Evolutionary conservation across 164 flowering plant species (phyloP).

Genomic region (Platanus orientalis): DNA sequence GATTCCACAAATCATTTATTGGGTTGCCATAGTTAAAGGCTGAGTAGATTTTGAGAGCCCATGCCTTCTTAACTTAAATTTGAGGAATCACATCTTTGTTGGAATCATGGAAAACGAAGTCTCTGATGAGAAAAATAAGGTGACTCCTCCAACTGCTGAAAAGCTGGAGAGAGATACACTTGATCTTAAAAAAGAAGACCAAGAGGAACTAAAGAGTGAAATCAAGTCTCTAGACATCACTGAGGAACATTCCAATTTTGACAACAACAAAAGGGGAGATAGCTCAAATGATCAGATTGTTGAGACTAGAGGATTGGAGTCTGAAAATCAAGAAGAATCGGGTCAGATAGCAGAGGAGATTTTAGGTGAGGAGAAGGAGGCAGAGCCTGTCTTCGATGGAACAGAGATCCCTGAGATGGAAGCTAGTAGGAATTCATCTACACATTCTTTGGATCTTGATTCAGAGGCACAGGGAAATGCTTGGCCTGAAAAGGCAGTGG

Average conservation of each 20-base stretch:
- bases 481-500: slow-evolving; percentile 71
- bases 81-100: neutral
- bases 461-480: slow-evolving; percentile 36
- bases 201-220: slow-evolving; percentile 21
- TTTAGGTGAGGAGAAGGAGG: slow-evolving; percentile 33
- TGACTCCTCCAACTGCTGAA: slow-evolving; percentile 13
- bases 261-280: slow-evolving; percentile 13
- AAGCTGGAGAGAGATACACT: slow-evolving; percentile 16
- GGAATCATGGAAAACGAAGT: slow-evolving; percentile 25
- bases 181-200: slow-evolving; percentile 15
- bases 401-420: slow-evolving; percentile 56
- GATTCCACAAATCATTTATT: neutral
- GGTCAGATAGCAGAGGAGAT: slow-evolving; percentile 20
- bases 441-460: slow-evolving; percentile 32
- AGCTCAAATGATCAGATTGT: slow-evolving; percentile 8
- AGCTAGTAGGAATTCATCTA: slow-evolving; percentile 31
- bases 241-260: slow-evolving; percentile 15
- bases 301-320: slow-evolving; percentile 11
- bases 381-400: slow-evolving; percentile 70
- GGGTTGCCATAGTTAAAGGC: neutral
- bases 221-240: slow-evolving; percentile 17
- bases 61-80: neutral
- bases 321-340: slow-evolving; percentile 24
- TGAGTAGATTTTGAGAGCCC: neutral
- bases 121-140: slow-evolving; percentile 12